Base-by-base conservation (phyloP, 225 moss, liverwort and hornwort genomes). In the Ulota crispa region DNA sequence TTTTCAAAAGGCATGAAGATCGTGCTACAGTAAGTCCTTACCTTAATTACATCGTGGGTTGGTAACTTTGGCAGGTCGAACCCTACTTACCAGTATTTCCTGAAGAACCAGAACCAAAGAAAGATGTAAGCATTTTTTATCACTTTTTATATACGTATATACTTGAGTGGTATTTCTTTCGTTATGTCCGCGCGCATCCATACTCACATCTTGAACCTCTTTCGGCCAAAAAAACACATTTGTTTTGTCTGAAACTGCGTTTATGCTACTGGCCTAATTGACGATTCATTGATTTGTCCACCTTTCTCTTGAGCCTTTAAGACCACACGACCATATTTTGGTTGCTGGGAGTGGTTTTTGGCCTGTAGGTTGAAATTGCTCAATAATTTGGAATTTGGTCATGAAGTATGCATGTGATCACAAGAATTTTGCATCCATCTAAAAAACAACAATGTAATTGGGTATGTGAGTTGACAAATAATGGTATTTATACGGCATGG, bases 81-180 rank as follows among this genome's bases (percentile, higher is more conserved):
- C 87, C 87, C 21, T 87, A 72, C 68, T 43, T 56, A 73, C 74
- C 84, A 0, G 32, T 10, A 36, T 78, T 55, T 31, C 81, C 78
- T 67, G n/a, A n/a, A 18, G 78, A 68, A 70, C 37, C 64, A 57
- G 63, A 78, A 81, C 14, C 56, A 1, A 76, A 62, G 42, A 79
- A 70, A 61, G 80, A 86, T 30, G 87, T 87, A 55, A 41, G 81
- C 69, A 43, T 18, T 63, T 81, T 61, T 66, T 28, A 21, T 34
- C 13, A 50, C 15, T 62, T 45, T 59, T 32, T 43, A n/a, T 56
- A 23, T 13, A 7, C 30, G 10, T 39, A 3, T 27, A 60, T 26
- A 47, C 47, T 47, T 47, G 16, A 18, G 18, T 18, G 18, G 18
- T 50, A 50, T 18, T 50, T 50, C 50, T 50, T 16, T 18, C 50